Percentiles rank a stretch among this genome's conserved stretches.
Evolutionary conservation across 1,284 basidiomycete genomes (phyloP).

Genomic region (Uromyces viciae-fabae): DNA sequence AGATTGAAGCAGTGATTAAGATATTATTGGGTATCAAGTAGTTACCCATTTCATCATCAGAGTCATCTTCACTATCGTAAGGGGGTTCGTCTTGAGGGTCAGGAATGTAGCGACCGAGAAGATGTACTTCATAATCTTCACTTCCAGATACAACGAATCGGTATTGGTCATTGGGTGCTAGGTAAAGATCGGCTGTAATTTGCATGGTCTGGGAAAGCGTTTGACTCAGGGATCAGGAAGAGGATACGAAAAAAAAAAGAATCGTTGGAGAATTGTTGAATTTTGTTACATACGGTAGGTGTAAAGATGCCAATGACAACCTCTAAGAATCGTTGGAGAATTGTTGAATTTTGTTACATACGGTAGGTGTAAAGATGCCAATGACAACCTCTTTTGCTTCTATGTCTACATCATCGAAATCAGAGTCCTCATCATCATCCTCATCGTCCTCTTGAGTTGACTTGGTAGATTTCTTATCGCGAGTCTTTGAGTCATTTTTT

Average conservation of each 20-base stretch:
- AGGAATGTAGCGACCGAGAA: constrained; percentile 33
- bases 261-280: too few species aligned
- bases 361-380: constrained; percentile 24
- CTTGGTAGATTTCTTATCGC: constrained; percentile 21
- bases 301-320: constrained; percentile 37
- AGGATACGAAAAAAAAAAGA: neutral
- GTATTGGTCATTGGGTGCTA: constrained; percentile 41
- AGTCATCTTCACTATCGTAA: constrained; percentile 34
- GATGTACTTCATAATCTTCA: constrained; percentile 38
- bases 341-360: too few species aligned
- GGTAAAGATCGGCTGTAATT: constrained; percentile 35
- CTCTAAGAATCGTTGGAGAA: neutral
- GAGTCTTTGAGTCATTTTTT: neutral
- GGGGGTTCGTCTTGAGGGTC: constrained; percentile 16
- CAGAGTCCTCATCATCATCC: constrained; percentile 29
- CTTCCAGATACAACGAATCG: constrained; percentile 33
- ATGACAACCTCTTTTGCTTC: constrained; percentile 44
- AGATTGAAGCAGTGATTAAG: neutral
- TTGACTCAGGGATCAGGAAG: neutral
- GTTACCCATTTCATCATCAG: constrained; percentile 26
- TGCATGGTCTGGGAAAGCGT: constrained; percentile 4
- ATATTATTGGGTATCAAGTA: neutral
- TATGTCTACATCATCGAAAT: constrained; percentile 16
- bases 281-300: constrained; percentile 2
- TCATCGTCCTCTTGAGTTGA: neutral